A percentile compares a stretch with the other conserved stretches of the same genome.
phyloP scores from a whole-genome alignment of 345 rosid species.

The Citrus cavaleriei region DNA sequence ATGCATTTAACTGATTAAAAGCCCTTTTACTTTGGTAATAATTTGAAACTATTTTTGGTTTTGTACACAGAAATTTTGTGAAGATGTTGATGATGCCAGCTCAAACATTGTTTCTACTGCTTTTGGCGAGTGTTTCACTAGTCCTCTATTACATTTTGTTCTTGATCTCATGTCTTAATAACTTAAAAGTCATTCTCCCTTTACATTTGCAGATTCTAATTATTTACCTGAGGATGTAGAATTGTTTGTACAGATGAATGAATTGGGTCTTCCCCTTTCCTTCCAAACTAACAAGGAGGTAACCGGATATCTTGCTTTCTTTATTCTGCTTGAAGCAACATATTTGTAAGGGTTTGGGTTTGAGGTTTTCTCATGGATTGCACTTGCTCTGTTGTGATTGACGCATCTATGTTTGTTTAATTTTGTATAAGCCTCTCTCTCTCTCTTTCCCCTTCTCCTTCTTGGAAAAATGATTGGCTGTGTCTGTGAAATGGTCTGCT shows the following conservation, averaged over 20 bases:
- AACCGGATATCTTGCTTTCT: not conserved
- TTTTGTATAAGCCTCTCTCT: no score
- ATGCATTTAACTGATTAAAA: not conserved
- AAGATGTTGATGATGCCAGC: slow-evolving; percentile 18
- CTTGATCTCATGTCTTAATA: not conserved
- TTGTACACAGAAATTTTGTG: slow-evolving; percentile 30
- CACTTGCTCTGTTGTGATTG: not conserved
- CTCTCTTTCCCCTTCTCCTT: not conserved
- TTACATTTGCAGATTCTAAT: slow-evolving; percentile 25
- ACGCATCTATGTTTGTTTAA: not conserved
- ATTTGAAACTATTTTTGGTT: not conserved
- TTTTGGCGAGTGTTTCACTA: slow-evolving; percentile 27
- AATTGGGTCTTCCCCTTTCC: slow-evolving; percentile 71
- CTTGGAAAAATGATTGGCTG: not conserved
- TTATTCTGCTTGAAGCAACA: not conserved
- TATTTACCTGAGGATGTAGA: slow-evolving; percentile 37
- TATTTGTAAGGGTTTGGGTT: not conserved
- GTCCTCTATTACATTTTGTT: not conserved
- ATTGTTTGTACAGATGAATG: slow-evolving; percentile 52
- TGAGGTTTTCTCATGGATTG: not conserved
- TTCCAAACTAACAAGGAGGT: slow-evolving; percentile 75
- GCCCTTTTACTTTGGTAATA: not conserved
- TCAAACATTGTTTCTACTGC: slow-evolving; percentile 8
- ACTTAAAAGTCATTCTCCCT: not conserved
- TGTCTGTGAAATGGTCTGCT: not conserved